Conservation (phyloP, 2,329 filamentous ascomycete species). For the Ascocoryne sarcoides region DNA sequence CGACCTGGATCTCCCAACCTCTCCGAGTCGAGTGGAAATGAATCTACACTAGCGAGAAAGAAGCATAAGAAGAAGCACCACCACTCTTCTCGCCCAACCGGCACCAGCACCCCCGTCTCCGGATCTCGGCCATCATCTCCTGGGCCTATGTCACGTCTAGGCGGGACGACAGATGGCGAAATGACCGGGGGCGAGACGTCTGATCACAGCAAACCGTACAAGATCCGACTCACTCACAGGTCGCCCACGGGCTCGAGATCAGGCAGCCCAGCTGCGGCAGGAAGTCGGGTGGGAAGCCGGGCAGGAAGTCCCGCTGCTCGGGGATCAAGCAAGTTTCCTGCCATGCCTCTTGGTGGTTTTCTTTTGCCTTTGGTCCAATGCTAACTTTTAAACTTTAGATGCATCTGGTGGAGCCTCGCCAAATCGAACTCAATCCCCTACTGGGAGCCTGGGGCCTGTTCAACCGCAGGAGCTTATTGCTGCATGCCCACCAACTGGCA, state of each 20-base stretch:
- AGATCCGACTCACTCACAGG: too few relatives aligned
- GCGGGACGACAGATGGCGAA: conserved; percentile 64
- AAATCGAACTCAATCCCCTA: not conserved
- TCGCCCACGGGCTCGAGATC: conserved; percentile 49
- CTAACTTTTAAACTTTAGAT: too few relatives aligned
- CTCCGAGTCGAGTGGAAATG: conserved; percentile 83
- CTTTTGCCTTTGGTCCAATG: too few relatives aligned
- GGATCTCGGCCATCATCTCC: conserved; percentile 27
- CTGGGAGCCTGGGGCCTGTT: conserved; percentile 28
- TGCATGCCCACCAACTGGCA: conserved; percentile 43
- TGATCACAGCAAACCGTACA: too few relatives aligned
- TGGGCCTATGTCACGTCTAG: conserved; percentile 24
- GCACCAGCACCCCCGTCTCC: conserved; percentile 46
- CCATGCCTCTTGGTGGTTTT: too few relatives aligned
- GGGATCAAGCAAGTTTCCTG: too few relatives aligned
- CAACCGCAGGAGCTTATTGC: conserved; percentile 46
- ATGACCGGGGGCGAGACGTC: conserved; percentile 59
- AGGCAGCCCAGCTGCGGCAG: conserved; percentile 50
- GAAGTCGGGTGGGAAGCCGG: conserved; percentile 21
- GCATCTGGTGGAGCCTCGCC: too few relatives aligned
- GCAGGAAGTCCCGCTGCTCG: conserved; percentile 23
- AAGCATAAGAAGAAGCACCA: conserved; percentile 52
- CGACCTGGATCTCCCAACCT: conserved; percentile 77
- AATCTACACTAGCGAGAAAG: conserved; percentile 73
- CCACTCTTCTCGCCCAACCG: conserved; percentile 40